Percentiles rank a stretch among this genome's conserved stretches.
Evolutionary conservation across 345 rosid genomes (phyloP).

Genomic region (Ailanthus altissimus): DNA sequence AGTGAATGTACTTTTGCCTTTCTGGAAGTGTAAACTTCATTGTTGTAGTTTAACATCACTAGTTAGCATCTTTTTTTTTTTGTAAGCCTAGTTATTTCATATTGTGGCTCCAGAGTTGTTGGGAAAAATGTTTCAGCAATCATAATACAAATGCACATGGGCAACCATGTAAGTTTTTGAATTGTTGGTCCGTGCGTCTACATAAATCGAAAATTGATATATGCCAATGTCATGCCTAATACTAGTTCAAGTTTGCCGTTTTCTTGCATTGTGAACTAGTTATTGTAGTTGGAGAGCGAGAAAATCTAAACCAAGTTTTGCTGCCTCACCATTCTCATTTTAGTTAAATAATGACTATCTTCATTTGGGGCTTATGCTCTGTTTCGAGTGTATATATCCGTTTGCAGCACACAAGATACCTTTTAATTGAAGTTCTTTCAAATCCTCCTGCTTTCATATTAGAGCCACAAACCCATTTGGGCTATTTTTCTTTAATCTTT

Average conservation of each 20-base stretch:
- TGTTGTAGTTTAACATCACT: neutral
- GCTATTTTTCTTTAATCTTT: neutral
- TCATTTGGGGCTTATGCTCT: neutral
- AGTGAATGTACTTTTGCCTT: neutral
- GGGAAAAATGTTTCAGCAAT: neutral
- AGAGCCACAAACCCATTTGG: neutral
- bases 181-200: neutral
- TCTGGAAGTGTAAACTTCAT: conserved; percentile 8
- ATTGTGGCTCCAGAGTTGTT: neutral
- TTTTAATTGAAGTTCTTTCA: neutral
- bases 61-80: neutral
- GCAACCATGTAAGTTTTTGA: neutral
- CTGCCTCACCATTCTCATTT: neutral
- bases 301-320: neutral
- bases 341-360: too few species aligned
- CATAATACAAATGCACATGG: neutral
- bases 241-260: neutral
- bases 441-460: neutral
- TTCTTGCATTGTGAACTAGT: neutral
- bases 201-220: neutral
- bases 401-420: neutral
- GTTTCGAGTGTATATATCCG: neutral
- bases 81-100: conserved; percentile 12
- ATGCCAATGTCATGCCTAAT: neutral
- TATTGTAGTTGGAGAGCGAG: neutral